phyloP scores from a whole-genome alignment of 805 yeast species.

The Teunomyces atbi region DNA sequence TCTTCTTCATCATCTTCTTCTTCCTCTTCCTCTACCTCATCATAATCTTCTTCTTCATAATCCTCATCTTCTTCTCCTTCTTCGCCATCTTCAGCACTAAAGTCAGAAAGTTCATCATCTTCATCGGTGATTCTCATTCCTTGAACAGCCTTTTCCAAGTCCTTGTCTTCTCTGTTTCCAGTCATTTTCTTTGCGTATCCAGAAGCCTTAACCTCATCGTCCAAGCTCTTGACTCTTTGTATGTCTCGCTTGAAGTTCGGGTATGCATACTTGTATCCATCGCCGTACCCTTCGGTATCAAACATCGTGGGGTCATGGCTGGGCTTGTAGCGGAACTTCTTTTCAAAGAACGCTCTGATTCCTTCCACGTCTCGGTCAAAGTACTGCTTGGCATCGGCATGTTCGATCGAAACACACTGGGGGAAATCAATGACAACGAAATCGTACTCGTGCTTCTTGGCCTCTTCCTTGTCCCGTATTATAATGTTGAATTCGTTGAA shows the following conservation, averaged over 20 bases:
- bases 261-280: slow-evolving; percentile 70
- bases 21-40: slow-evolving; percentile 37
- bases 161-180: slow-evolving; percentile 46
- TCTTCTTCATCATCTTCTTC: slow-evolving; percentile 34
- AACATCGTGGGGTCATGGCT: slow-evolving; percentile 64
- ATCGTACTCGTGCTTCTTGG: slow-evolving; percentile 52
- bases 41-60: slow-evolving; percentile 30
- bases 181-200: slow-evolving; percentile 58
- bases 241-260: slow-evolving; percentile 83
- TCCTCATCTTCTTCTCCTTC: slow-evolving; percentile 48
- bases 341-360: slow-evolving; percentile 76
- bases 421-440: slow-evolving; percentile 97
- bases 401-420: slow-evolving; percentile 93
- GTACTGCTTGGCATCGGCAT: slow-evolving; percentile 80
- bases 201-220: slow-evolving; percentile 86
- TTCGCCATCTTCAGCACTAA: slow-evolving; percentile 22
- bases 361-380: slow-evolving; percentile 94
- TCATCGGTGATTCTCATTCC: slow-evolving; percentile 53
- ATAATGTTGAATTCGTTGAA: slow-evolving; percentile 95
- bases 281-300: slow-evolving; percentile 79
- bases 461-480: slow-evolving; percentile 61
- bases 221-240: slow-evolving; percentile 63
- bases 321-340: slow-evolving; percentile 75
- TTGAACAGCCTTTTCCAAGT: slow-evolving; percentile 73
- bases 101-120: slow-evolving; percentile 16